A percentile compares a stretch with the other conserved stretches of the same genome.
phyloP scores from a whole-genome alignment of 768 basidiomycete genomes.

The Termitomyces bulborhizus region DNA sequence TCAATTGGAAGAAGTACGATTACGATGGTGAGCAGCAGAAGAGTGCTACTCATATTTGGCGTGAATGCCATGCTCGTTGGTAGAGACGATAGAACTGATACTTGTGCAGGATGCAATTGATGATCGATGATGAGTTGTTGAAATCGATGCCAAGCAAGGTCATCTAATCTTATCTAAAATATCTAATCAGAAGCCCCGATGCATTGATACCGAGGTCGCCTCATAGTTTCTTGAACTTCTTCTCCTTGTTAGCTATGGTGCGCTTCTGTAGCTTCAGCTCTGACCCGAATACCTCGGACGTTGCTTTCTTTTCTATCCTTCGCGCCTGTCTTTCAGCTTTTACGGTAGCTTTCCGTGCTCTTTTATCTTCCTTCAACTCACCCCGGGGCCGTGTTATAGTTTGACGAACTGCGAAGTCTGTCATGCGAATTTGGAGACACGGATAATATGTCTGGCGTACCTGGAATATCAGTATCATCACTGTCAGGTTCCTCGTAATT shows the following conservation, averaged over 20 bases:
- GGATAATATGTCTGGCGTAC: slow-evolving; percentile 11
- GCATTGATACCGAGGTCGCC: background rate
- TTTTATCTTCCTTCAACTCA: slow-evolving; percentile 75
- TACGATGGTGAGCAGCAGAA: slow-evolving; percentile 30
- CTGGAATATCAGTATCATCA: slow-evolving; percentile 19
- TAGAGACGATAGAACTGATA: background rate
- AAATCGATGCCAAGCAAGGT: background rate
- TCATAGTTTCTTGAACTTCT: slow-evolving; percentile 40
- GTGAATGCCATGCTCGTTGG: slow-evolving; percentile 20
- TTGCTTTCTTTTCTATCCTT: slow-evolving; percentile 61
- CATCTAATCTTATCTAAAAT: slow-evolving; percentile 1
- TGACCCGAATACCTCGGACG: slow-evolving; percentile 53
- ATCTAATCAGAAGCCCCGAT: slow-evolving; percentile 15
- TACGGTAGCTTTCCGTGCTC: slow-evolving; percentile 60
- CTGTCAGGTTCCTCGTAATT: slow-evolving; percentile 15
- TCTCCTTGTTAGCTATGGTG: slow-evolving; percentile 38
- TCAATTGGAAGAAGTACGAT: slow-evolving; percentile 37
- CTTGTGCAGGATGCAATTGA: background rate
- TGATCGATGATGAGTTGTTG: background rate
- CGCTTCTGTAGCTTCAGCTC: slow-evolving; percentile 61
- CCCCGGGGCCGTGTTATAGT: slow-evolving; percentile 67
- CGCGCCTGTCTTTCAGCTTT: slow-evolving; percentile 63
- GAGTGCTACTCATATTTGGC: slow-evolving; percentile 21
- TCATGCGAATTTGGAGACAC: background rate
- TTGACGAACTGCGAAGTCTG: slow-evolving; percentile 6